These are phyloP conservation scores for Vigna angularis DNA, from an alignment of 306 rosid species.

Conservation along the genomic window DNA sequence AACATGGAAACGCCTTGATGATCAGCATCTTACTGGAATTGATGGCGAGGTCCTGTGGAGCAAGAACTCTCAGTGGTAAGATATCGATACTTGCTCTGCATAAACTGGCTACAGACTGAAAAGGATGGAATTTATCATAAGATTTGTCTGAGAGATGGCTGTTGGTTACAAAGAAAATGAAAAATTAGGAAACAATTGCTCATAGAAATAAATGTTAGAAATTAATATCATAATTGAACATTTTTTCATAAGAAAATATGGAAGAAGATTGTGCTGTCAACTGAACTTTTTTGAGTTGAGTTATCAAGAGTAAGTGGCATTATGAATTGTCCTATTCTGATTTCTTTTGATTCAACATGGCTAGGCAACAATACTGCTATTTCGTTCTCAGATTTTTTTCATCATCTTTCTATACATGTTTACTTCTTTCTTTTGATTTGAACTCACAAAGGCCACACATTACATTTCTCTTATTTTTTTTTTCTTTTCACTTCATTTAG, in stretches of 20 bases:
- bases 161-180: conserved; percentile 10
- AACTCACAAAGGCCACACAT: too few species aligned
- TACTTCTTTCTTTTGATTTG: too few species aligned
- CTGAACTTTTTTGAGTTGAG: neutral
- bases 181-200: neutral
- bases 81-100: conserved; percentile 29
- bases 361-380: too few species aligned
- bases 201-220: conserved; percentile 4
- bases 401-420: too few species aligned
- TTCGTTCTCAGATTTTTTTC: too few species aligned
- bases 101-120: conserved; percentile 29
- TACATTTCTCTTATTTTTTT: too few species aligned
- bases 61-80: conserved; percentile 68
- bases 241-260: conserved; percentile 7
- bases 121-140: conserved; percentile 1
- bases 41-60: conserved; percentile 75
- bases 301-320: too few species aligned
- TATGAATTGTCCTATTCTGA: too few species aligned
- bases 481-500: too few species aligned
- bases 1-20: conserved; percentile 93
- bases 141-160: neutral
- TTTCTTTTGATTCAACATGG: too few species aligned
- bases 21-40: conserved; percentile 64
- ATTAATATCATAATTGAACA: neutral
- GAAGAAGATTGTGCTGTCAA: neutral